Base-by-base conservation (phyloP, 768 basidiomycete genomes). In the Lentinula raphanica region DNA sequence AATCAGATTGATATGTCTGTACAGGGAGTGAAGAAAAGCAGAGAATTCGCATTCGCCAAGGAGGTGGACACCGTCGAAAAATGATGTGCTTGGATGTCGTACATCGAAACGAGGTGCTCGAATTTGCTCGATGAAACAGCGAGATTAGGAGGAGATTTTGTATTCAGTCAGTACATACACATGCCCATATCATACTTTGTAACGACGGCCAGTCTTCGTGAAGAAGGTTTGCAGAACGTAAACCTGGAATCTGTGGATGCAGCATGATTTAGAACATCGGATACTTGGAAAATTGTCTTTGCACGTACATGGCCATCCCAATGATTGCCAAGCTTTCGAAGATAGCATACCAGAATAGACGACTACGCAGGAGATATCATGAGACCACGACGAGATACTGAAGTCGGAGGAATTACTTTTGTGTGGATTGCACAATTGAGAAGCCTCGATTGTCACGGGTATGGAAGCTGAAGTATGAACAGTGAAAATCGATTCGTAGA, bases 141-240 rank as follows among this genome's bases (percentile, higher is more conserved):
- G 23, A 5, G 46, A 12, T 13, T 28, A 5, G 17, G 36, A 13
- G 5, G 19, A 39, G 35, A 23, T 15, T 11, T 38, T 53, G 8
- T 53, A 53, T 53, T 53, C 36, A n/a, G 36, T 53, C 21, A 35
- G n/a, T 50, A 50, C 32, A 35, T 7, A 2, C 9, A n/a, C 3
- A 25, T 25, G 12, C 23, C 42, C 8, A 19, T 55, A 48, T 70
- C 85, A 93, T 67, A 92, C 91, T 76, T 92, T 92, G 78, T 93
- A 94, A 67, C 86, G 79, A 70, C 92, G 83, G 35, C 92, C 92
- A 7, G 93, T 94, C 71, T 88, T 85, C n/a, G 91, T 94, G 75
- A 98, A 98, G 85, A 96, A 98, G 19, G 92, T 95, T 72, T 95
- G 93, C 23, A 98, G 81, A 45, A 95, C 77, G 69, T 94, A 96